phyloP scores from a whole-genome alignment of 352 stramenopile genomes.

The Pythium plurisporium region DNA sequence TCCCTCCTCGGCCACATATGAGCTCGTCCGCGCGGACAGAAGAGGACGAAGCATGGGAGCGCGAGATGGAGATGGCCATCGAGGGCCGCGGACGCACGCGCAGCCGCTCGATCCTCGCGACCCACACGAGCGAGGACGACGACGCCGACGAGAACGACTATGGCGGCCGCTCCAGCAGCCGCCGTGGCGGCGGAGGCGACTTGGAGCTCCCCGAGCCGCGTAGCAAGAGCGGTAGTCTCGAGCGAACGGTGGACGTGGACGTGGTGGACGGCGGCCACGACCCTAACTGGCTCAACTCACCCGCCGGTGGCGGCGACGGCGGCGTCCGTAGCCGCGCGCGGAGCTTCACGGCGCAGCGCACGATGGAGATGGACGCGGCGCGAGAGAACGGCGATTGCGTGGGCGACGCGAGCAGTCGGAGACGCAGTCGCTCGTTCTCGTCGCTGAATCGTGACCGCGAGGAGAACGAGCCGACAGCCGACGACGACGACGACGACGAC shows the following conservation, averaged over 20 bases:
- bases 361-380: constrained; percentile 29
- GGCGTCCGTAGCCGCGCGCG: constrained; percentile 27
- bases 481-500: constrained; percentile 28
- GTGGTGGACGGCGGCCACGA: constrained; percentile 33
- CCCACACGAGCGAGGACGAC: constrained; percentile 29
- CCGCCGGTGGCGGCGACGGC: constrained; percentile 14
- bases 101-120: constrained; percentile 74
- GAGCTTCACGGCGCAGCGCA: constrained; percentile 46
- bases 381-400: neutral
- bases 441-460: constrained; percentile 24
- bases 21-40: constrained; percentile 22
- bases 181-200: constrained; percentile 11
- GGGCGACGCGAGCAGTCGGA: constrained; percentile 18
- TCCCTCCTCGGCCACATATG: no score
- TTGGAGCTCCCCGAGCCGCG: constrained; percentile 5
- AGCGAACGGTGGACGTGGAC: constrained; percentile 22
- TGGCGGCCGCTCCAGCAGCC: neutral
- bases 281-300: constrained; percentile 30
- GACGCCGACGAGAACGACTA: constrained; percentile 11
- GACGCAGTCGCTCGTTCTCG: constrained; percentile 70
- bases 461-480: constrained; percentile 3
- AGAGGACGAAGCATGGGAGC: constrained; percentile 63
- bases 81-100: constrained; percentile 66
- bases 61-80: constrained; percentile 78
- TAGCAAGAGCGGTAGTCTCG: constrained; percentile 19